phyloP scores from a whole-genome alignment of 352 stramenopile genomes.

The Peronosclerospora sorghi region DNA sequence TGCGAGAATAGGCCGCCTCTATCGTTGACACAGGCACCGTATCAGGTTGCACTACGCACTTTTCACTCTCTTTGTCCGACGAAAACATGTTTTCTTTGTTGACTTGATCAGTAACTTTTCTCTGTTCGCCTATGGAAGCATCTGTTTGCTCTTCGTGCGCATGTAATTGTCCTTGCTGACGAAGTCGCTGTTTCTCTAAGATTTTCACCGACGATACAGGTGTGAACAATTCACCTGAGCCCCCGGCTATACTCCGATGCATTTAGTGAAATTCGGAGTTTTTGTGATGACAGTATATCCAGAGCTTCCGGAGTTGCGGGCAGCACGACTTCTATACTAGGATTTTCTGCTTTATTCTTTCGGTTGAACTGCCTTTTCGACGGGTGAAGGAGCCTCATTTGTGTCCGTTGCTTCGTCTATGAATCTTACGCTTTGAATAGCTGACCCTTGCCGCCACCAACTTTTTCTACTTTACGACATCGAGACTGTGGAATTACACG shows the following conservation, averaged over 20 bases:
- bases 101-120: neutral
- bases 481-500: no score
- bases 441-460: constrained; percentile 3
- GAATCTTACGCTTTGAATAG: neutral
- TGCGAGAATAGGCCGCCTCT: no score
- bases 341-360: neutral
- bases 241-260: neutral
- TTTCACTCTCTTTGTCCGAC: constrained; percentile 5
- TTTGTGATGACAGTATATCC: neutral
- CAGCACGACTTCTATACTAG: neutral
- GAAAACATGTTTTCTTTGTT: constrained; percentile 1
- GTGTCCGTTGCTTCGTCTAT: constrained; percentile 26
- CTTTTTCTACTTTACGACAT: constrained; percentile 34
- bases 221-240: constrained; percentile 1
- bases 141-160: no score
- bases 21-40: neutral
- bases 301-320: neutral
- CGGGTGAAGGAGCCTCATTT: constrained; percentile 11
- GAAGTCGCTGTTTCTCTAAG: constrained; percentile 12
- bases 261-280: constrained; percentile 7
- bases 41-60: neutral
- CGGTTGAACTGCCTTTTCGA: constrained; percentile 22
- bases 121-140: no score
- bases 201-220: constrained; percentile 10
- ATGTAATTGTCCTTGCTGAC: constrained; percentile 11